Conservation (phyloP, 2,329 filamentous ascomycete genomes). For the Diaporthe batatas region DNA sequence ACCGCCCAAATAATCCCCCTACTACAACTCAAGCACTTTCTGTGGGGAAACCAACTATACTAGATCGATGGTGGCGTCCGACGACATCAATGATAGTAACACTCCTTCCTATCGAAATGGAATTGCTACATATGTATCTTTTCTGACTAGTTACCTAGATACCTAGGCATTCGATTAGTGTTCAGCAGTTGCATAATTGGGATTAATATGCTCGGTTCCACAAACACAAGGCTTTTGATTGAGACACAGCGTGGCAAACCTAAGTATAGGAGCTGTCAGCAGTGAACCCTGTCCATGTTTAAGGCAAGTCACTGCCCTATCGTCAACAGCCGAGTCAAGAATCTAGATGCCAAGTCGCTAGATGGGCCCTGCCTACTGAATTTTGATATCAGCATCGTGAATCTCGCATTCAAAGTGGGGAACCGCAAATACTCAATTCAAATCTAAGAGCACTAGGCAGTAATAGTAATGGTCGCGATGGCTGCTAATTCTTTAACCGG, state of each 20-base stretch:
- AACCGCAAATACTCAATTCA: background rate
- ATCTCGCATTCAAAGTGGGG: background rate
- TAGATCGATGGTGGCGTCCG: too few relatives aligned
- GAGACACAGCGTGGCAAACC: background rate
- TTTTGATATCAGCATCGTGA: background rate
- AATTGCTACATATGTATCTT: too few relatives aligned
- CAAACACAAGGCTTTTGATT: background rate
- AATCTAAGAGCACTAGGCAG: background rate
- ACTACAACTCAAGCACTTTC: too few relatives aligned
- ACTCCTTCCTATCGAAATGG: too few relatives aligned
- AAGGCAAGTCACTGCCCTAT: background rate
- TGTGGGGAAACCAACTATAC: too few relatives aligned
- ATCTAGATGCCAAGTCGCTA: background rate
- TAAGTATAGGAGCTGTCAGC: conserved; percentile 1
- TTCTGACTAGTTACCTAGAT: too few relatives aligned
- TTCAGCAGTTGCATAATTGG: background rate
- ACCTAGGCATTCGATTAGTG: background rate
- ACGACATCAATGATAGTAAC: too few relatives aligned
- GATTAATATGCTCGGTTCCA: background rate
- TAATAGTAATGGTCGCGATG: background rate
- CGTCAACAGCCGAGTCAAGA: background rate
- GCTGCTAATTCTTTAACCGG: background rate
- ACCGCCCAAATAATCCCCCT: too few relatives aligned
- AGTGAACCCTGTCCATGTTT: background rate
- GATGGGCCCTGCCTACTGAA: background rate